Base-by-base conservation (phyloP, 148 eudicot species). In the Chenopodium formosanum region DNA sequence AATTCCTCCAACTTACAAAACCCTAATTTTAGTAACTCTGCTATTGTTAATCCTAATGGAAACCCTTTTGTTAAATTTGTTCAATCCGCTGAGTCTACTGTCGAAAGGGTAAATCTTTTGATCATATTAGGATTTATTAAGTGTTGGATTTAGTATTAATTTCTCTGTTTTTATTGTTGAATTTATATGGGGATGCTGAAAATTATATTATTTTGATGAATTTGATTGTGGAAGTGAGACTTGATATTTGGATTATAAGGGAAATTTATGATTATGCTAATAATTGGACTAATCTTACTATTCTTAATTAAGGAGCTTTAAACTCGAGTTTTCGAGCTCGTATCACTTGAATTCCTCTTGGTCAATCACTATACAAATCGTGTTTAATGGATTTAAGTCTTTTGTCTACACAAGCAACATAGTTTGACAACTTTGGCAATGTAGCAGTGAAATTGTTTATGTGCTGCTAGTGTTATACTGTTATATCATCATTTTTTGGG, bases 61-160 rank as follows among this genome's bases (percentile, higher is more conserved):
- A 88, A 44, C 83, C 86, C 85, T 1, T n/a, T 85, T 68, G 70
- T 56, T 63, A 82, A 84, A 9, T 85, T 89, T 34, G 78, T 82
- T 64, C 83, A 77, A 50, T 85, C 89, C 31, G 88, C 94, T 6
- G 99, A 95, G 81, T 90, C 94, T 23, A 19, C 84, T 27, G 87
- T 95, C 47, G 98, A 95, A 87, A 86, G 91, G 89, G 98, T 95
- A 84, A 74, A 11, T 4, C 11, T 73, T 53, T 68, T 40, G 10
- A 20, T 53, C 53, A 29, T 31, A 14, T 62, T 40, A 9, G 13
- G 29, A 29, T 73, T 31, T 48, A 0, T 31, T 29, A 52, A 32
- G 60, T n/a, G n/a, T n/a, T n/a, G n/a, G n/a, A n/a, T n/a, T n/a
- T n/a, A n/a, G n/a, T n/a, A n/a, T n/a, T 16, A 48, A 48, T 48